phyloP scores from a whole-genome alignment of 148 eudicot species.

The Cornus controversa region DNA sequence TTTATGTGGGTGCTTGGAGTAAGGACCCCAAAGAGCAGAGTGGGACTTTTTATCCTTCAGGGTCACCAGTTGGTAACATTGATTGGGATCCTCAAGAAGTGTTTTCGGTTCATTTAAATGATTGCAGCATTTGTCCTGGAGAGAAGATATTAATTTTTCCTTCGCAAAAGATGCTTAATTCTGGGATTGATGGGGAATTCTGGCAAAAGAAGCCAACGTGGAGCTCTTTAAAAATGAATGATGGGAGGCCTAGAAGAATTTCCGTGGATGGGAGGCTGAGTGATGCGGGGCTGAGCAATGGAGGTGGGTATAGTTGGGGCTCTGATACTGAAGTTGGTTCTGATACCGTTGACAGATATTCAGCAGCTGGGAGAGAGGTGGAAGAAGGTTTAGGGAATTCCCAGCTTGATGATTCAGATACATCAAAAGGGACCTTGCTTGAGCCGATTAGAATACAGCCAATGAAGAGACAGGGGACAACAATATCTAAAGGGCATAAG shows the following conservation, averaged over 20 bases:
- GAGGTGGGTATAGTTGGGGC: slow-evolving; percentile 22
- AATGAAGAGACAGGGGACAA: slow-evolving; percentile 56
- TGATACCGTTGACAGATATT: slow-evolving; percentile 14
- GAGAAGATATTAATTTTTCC: slow-evolving; percentile 59
- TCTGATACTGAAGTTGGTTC: slow-evolving; percentile 26
- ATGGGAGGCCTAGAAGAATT: slow-evolving; percentile 30
- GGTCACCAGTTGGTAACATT: slow-evolving; percentile 14
- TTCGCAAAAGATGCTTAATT: slow-evolving; percentile 55
- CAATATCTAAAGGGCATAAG: slow-evolving; percentile 79
- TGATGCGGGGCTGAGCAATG: slow-evolving; percentile 35
- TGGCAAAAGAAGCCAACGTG: slow-evolving; percentile 22
- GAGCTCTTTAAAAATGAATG: slow-evolving; percentile 18
- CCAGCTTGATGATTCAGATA: slow-evolving; percentile 22
- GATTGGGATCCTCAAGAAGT: slow-evolving; percentile 67
- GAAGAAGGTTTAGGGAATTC: slow-evolving; percentile 29
- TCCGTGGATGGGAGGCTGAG: slow-evolving; percentile 43
- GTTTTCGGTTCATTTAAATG: slow-evolving; percentile 36
- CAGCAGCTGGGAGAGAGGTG: slow-evolving; percentile 4
- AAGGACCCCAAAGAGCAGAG: slow-evolving; percentile 45
- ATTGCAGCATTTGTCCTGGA: slow-evolving; percentile 36
- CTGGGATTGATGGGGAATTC: slow-evolving; percentile 36
- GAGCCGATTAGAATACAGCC: slow-evolving; percentile 30
- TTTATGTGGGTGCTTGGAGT: slow-evolving; percentile 75
- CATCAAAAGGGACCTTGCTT: neutral
- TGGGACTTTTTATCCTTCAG: slow-evolving; percentile 55